Conservation (phyloP, 2,329 filamentous ascomycete species). For the Xylogone sp. region DNA sequence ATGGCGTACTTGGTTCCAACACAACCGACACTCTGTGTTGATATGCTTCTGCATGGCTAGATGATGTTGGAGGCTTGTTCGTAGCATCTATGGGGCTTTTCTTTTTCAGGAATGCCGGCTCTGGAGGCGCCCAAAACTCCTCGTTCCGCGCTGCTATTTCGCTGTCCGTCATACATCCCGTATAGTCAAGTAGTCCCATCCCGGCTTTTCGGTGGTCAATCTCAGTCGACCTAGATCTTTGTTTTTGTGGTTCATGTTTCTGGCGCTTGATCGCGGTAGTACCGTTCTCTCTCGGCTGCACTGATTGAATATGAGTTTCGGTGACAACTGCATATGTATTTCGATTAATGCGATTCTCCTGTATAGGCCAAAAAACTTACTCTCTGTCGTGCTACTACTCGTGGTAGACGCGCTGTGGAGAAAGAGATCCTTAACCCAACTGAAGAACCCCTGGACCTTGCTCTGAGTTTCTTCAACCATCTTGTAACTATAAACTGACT, state of each 20-base stretch:
- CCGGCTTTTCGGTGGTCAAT: slow-evolving; percentile 3
- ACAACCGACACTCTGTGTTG: background rate
- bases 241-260: background rate
- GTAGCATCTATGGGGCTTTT: background rate
- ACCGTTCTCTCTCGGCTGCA: slow-evolving; percentile 11
- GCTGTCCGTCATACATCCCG: slow-evolving; percentile 1
- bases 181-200: slow-evolving; percentile 7
- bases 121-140: slow-evolving; percentile 17
- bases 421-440: background rate
- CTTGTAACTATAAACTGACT: background rate
- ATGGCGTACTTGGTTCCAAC: background rate
- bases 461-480: background rate
- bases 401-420: background rate
- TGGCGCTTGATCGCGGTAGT: slow-evolving; percentile 10
- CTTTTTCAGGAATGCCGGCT: slow-evolving; percentile 1
- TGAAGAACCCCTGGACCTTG: background rate
- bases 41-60: background rate
- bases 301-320: slow-evolving; percentile 11
- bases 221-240: slow-evolving; percentile 8
- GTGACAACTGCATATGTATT: slow-evolving; percentile 10
- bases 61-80: background rate
- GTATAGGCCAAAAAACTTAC: background rate
- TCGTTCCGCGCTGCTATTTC: background rate
- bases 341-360: background rate
- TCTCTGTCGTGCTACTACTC: background rate